These are phyloP conservation scores for Botrytis medusae DNA, from an alignment of 2,329 filamentous ascomycete genomes.

Conservation along the genomic window DNA sequence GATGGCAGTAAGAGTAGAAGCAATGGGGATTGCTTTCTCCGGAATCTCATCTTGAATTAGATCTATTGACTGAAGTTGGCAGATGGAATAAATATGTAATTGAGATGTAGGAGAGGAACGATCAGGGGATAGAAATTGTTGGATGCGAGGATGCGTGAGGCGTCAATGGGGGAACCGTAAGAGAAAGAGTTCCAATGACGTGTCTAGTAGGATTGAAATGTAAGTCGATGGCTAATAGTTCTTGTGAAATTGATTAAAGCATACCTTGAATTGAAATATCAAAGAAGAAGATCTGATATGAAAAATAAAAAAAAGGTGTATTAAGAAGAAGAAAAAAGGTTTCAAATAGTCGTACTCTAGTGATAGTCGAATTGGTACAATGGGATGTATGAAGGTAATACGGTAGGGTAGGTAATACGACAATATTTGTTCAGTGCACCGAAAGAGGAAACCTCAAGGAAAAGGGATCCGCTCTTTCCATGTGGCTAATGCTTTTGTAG, in stretches of 20 bases:
- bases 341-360: neutral
- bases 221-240: neutral
- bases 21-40: conserved; percentile 53
- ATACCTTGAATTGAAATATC: neutral
- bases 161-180: neutral
- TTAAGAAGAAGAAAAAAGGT: neutral
- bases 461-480: neutral
- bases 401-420: neutral
- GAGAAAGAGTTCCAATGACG: neutral
- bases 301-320: neutral
- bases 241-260: neutral
- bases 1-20: conserved; percentile 61
- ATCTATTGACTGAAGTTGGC: conserved; percentile 2
- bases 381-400: neutral
- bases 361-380: neutral
- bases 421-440: neutral
- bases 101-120: neutral
- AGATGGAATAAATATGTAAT: neutral
- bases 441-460: conserved; percentile 9
- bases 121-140: neutral
- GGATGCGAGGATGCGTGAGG: neutral
- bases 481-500: neutral
- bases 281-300: neutral
- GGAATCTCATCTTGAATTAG: conserved; percentile 55
- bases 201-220: conserved; percentile 1